phyloP scores from a whole-genome alignment of 306 rosid species.

The Mucuna pruriens region DNA sequence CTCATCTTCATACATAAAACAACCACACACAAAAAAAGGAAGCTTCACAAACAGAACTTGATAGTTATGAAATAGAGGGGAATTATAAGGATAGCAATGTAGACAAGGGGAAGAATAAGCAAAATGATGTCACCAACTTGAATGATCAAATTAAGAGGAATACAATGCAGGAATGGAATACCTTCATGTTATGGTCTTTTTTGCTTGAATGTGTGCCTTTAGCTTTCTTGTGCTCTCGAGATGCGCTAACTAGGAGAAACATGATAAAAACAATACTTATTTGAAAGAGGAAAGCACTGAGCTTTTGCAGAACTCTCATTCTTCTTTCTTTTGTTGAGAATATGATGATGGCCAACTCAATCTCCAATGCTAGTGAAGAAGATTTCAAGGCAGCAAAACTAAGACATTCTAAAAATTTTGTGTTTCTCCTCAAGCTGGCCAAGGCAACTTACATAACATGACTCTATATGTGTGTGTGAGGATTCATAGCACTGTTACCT shows the following conservation, averaged over 20 bases:
- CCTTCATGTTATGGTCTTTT: conserved; percentile 50
- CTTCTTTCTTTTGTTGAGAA: conserved; percentile 33
- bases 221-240: conserved; percentile 48
- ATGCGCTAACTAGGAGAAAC: conserved; percentile 47
- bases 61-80: not conserved
- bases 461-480: not conserved
- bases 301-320: conserved; percentile 46
- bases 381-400: not conserved
- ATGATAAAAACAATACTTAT: conserved; percentile 44
- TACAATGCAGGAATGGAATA: conserved; percentile 10
- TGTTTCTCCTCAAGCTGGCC: not conserved
- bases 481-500: conserved; percentile 11
- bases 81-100: not conserved
- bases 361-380: conserved; percentile 28
- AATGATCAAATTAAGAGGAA: not conserved
- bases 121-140: not conserved
- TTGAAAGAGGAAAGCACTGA: conserved; percentile 48
- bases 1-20: conserved; percentile 46
- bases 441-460: not conserved
- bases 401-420: not conserved
- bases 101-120: not conserved
- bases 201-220: conserved; percentile 30
- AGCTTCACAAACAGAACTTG: not conserved
- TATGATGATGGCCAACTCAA: conserved; percentile 22
- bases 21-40: not conserved